Conservation (phyloP, 306 rosid species). For the Castanopsis chinensis region DNA sequence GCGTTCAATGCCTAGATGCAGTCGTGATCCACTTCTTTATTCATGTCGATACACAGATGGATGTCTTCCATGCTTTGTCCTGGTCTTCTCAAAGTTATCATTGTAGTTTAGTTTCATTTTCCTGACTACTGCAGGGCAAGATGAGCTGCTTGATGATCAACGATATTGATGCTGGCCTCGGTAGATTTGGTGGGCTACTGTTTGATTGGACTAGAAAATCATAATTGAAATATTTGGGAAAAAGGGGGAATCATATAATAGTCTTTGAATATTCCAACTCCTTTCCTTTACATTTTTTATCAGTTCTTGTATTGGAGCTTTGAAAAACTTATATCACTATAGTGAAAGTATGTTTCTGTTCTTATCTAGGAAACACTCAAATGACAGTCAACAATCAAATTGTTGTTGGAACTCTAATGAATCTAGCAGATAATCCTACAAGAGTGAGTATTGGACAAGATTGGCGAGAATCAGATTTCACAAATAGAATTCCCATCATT, state of each 20-base stretch:
- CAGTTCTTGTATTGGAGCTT: constrained; percentile 10
- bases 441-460: constrained; percentile 92
- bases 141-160: constrained; percentile 98
- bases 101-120: constrained; percentile 19
- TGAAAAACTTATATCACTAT: constrained; percentile 5
- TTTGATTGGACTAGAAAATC: constrained; percentile 18
- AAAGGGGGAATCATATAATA: neutral
- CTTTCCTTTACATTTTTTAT: constrained; percentile 2
- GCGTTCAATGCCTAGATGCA: neutral
- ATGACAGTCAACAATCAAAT: constrained; percentile 99
- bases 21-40: neutral
- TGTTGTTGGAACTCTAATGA: constrained; percentile 96
- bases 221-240: neutral
- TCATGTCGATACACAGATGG: neutral
- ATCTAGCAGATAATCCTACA: constrained; percentile 87
- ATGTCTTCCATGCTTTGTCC: neutral
- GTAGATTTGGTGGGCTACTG: constrained; percentile 80
- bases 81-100: neutral
- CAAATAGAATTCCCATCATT: constrained; percentile 84
- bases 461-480: constrained; percentile 79
- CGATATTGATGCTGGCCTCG: constrained; percentile 96
- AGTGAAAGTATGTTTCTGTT: constrained; percentile 19
- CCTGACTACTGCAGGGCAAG: constrained; percentile 62
- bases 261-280: constrained; percentile 8
- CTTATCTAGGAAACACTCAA: constrained; percentile 71